Evolutionary conservation across 352 stramenopile genomes (phyloP).

Genomic region (Phytopythium boreale): DNA sequence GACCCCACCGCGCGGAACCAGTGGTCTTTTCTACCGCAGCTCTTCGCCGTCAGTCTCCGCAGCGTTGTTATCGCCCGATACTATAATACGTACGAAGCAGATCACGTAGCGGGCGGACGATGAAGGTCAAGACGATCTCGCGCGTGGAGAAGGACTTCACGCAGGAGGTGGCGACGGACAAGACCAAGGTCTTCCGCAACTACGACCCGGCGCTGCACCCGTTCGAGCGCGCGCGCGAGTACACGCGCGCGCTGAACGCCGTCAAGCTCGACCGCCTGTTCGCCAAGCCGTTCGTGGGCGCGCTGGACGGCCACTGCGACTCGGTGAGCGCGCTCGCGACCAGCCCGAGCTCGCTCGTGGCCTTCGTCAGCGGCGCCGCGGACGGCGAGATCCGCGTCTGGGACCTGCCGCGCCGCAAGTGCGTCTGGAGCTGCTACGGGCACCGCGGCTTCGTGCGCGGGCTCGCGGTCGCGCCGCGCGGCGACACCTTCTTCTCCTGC

Average conservation of each 20-base stretch:
- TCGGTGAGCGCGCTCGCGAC: constrained; percentile 92
- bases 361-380: constrained; percentile 85
- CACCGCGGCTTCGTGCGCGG: constrained; percentile 94
- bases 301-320: constrained; percentile 97
- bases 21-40: not conserved
- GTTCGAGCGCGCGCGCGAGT: constrained; percentile 92
- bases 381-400: constrained; percentile 96
- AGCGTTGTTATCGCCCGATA: not conserved
- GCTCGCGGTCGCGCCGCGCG: constrained; percentile 75
- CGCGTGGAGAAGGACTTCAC: constrained; percentile 94
- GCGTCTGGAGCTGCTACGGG: constrained; percentile 92
- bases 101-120: constrained; percentile 29
- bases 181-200: constrained; percentile 96
- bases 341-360: constrained; percentile 89
- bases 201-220: constrained; percentile 94
- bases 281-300: constrained; percentile 97
- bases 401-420: constrained; percentile 94
- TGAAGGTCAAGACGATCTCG: constrained; percentile 99
- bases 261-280: constrained; percentile 99
- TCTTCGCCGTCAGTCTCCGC: not conserved
- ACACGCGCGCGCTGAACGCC: constrained; percentile 95
- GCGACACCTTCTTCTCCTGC: constrained; percentile 91
- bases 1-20: not conserved
- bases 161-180: constrained; percentile 91
- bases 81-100: not conserved